phyloP scores from a whole-genome alignment of 2,329 filamentous ascomycete species.

The Botryotinia globosa region DNA sequence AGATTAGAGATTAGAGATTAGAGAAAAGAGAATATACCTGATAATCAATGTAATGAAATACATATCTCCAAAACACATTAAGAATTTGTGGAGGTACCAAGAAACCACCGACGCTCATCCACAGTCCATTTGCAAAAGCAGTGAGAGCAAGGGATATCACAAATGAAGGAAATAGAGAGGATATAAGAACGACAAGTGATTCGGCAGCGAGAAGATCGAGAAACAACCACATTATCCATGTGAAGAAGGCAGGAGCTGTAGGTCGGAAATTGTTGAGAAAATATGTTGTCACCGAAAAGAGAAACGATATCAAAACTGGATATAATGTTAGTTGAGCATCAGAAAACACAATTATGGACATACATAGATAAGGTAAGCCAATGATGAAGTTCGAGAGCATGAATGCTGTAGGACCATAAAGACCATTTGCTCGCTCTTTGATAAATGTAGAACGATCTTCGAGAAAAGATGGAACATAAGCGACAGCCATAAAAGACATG shows the following conservation, averaged over 20 bases:
- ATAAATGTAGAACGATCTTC: slow-evolving; percentile 71
- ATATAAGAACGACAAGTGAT: slow-evolving; percentile 74
- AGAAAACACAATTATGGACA: slow-evolving; percentile 23
- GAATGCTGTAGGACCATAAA: slow-evolving; percentile 73
- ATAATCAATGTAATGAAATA: slow-evolving; percentile 87
- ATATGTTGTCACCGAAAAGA: slow-evolving; percentile 75
- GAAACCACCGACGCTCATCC: slow-evolving; percentile 86
- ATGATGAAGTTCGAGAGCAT: slow-evolving; percentile 78
- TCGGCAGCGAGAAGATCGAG: slow-evolving; percentile 80
- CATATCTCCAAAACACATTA: slow-evolving; percentile 83
- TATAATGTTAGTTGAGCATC: slow-evolving; percentile 21
- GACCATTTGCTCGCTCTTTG: slow-evolving; percentile 78
- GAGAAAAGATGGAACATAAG: slow-evolving; percentile 80
- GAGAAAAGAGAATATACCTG: slow-evolving; percentile 46
- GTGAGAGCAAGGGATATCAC: slow-evolving; percentile 76
- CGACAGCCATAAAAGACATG: slow-evolving; percentile 79
- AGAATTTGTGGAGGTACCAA: slow-evolving; percentile 69
- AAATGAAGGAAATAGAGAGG: slow-evolving; percentile 72
- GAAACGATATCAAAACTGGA: slow-evolving; percentile 64
- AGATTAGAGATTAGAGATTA: too few species aligned
- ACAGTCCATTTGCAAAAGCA: slow-evolving; percentile 83
- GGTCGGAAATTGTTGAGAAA: slow-evolving; percentile 77
- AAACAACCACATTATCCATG: slow-evolving; percentile 80
- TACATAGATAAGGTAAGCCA: slow-evolving; percentile 73
- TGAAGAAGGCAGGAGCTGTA: slow-evolving; percentile 65